Evolutionary conservation across 1,284 basidiomycete genomes (phyloP).

Genomic region (Inonotus obliquus): DNA sequence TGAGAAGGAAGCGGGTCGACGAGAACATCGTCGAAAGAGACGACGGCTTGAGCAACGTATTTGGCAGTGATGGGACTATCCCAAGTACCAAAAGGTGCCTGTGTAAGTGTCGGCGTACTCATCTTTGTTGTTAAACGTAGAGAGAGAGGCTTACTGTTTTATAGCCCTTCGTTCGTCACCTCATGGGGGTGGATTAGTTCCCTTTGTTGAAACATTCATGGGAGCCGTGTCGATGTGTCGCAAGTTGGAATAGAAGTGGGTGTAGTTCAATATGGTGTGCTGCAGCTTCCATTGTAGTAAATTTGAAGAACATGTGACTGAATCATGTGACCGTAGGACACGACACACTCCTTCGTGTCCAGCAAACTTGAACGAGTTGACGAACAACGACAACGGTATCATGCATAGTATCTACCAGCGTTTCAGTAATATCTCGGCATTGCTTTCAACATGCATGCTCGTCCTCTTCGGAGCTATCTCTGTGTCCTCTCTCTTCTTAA

Average conservation of each 20-base stretch:
- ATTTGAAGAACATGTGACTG: too few relatives aligned
- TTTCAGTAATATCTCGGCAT: slow-evolving; percentile 67
- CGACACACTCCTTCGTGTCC: not conserved
- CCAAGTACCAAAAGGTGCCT: slow-evolving; percentile 36
- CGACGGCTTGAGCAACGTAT: slow-evolving; percentile 34
- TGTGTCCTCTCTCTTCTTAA: slow-evolving; percentile 63
- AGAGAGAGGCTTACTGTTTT: too few relatives aligned
- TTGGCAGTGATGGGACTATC: slow-evolving; percentile 31
- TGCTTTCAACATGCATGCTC: slow-evolving; percentile 78
- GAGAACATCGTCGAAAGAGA: slow-evolving; percentile 42
- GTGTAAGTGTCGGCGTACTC: too few relatives aligned
- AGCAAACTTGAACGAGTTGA: not conserved
- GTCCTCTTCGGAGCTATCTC: slow-evolving; percentile 71
- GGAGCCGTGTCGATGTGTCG: too few relatives aligned
- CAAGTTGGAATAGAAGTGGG: too few relatives aligned
- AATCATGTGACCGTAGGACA: not conserved
- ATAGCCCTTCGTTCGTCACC: too few relatives aligned
- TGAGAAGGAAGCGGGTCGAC: slow-evolving; percentile 46
- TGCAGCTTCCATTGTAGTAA: too few relatives aligned
- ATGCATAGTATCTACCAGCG: slow-evolving; percentile 71
- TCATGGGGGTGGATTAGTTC: too few relatives aligned
- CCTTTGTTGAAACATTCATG: too few relatives aligned
- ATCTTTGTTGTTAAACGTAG: too few relatives aligned
- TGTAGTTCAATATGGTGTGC: too few relatives aligned
- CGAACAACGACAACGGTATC: not conserved